Evolutionary conservation across 441 rosid genomes (phyloP).

Genomic region (Melastoma candidum): DNA sequence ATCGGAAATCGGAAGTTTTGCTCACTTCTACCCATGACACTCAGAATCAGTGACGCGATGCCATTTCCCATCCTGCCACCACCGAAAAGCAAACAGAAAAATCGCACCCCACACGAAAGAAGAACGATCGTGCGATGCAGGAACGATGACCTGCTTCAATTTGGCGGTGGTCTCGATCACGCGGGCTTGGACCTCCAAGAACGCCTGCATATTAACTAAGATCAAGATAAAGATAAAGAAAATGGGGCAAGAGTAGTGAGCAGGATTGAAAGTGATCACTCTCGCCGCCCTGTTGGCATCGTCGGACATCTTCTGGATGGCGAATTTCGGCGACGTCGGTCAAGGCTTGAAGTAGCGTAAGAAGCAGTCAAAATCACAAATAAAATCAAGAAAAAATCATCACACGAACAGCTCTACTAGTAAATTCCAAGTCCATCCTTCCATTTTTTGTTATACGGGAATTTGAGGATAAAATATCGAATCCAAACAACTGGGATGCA

Average conservation of each 20-base stretch:
- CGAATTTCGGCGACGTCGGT: too few species aligned
- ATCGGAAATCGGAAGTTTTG: too few species aligned
- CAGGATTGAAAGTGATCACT: not conserved
- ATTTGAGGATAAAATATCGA: too few species aligned
- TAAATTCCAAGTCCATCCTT: too few species aligned
- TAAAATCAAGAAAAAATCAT: too few species aligned
- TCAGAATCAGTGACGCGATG: too few species aligned
- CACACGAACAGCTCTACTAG: too few species aligned
- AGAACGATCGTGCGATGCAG: not conserved
- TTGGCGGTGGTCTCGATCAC: conserved; percentile 79
- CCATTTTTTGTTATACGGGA: too few species aligned
- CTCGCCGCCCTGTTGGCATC: conserved; percentile 43
- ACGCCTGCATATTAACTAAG: conserved; percentile 32
- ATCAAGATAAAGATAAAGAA: not conserved
- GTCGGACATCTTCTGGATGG: conserved; percentile 34
- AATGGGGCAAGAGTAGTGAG: not conserved
- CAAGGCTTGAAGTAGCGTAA: too few species aligned
- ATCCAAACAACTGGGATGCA: too few species aligned
- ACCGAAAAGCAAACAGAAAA: not conserved
- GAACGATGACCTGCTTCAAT: conserved; percentile 52
- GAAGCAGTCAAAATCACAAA: too few species aligned
- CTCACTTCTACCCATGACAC: too few species aligned
- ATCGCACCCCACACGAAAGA: not conserved
- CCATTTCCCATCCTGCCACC: not conserved
- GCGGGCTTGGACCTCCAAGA: conserved; percentile 81